Evolutionary conservation across 1,139 yeast genomes (phyloP).

Genomic region (Kurtzmaniella natalensis): DNA sequence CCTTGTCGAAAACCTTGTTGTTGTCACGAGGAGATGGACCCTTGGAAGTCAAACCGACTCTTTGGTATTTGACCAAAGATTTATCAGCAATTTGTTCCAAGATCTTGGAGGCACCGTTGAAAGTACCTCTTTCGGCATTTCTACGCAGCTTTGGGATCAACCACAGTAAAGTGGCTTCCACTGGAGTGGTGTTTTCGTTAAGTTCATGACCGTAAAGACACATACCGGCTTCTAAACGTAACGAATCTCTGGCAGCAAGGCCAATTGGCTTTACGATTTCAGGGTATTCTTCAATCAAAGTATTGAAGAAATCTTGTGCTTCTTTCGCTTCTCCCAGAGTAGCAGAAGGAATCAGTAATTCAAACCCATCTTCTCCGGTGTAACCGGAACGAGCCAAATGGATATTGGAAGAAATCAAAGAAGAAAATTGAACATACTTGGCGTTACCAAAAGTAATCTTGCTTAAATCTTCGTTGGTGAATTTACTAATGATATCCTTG

Average conservation of each 20-base stretch:
- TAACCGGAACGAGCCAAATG: slow-evolving; percentile 93
- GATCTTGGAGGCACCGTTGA: slow-evolving; percentile 75
- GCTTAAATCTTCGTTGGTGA: slow-evolving; percentile 55
- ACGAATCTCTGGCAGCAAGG: slow-evolving; percentile 92
- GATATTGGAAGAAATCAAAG: slow-evolving; percentile 38
- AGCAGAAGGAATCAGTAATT: slow-evolving; percentile 67
- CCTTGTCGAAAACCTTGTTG: slow-evolving; percentile 56
- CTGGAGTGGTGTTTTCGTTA: slow-evolving; percentile 75
- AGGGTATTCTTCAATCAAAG: slow-evolving; percentile 52
- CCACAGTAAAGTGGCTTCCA: slow-evolving; percentile 89
- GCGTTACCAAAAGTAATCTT: slow-evolving; percentile 74
- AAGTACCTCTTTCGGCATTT: slow-evolving; percentile 37
- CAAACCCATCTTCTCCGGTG: slow-evolving; percentile 98
- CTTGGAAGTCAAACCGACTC: slow-evolving; percentile 68
- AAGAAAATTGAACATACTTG: slow-evolving; percentile 46
- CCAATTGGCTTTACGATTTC: slow-evolving; percentile 81
- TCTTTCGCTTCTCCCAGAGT: slow-evolving; percentile 37
- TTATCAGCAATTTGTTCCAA: slow-evolving; percentile 68
- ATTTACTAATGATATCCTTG: slow-evolving; percentile 56
- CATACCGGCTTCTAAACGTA: slow-evolving; percentile 97
- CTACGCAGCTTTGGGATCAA: slow-evolving; percentile 81
- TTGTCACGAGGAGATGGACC: slow-evolving; percentile 96
- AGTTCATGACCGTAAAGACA: slow-evolving; percentile 94
- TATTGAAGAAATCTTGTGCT: slow-evolving; percentile 59
- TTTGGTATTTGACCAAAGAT: slow-evolving; percentile 49